phyloP scores from a whole-genome alignment of 495 filamentous ascomycete species.

The Monascus purpureus region DNA sequence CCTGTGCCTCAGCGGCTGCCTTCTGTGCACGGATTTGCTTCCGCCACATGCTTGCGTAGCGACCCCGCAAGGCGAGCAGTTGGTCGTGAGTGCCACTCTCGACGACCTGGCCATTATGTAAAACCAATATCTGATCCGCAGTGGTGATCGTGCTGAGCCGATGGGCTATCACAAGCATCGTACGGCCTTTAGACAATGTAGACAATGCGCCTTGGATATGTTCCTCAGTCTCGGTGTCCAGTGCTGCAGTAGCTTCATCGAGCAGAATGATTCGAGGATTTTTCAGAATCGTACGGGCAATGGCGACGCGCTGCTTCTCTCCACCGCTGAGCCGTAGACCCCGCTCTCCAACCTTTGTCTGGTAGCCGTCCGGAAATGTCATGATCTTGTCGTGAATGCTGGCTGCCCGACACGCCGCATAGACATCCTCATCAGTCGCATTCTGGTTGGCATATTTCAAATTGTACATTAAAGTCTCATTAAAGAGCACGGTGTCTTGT shows the following conservation, averaged over 20 bases:
- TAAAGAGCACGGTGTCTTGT: conserved; percentile 93
- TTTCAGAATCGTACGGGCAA: conserved; percentile 92
- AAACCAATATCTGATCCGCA: conserved; percentile 89
- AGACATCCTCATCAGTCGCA: conserved; percentile 77
- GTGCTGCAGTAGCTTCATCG: conserved; percentile 89
- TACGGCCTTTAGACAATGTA: conserved; percentile 68
- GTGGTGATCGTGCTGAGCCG: conserved; percentile 87
- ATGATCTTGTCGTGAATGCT: conserved; percentile 95
- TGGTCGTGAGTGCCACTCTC: conserved; percentile 83
- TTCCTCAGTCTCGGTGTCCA: conserved; percentile 92
- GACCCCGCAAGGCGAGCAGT: conserved; percentile 59
- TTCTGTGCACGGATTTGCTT: conserved; percentile 85
- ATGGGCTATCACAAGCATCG: conserved; percentile 75
- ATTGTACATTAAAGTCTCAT: conserved; percentile 95
- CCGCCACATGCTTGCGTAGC: conserved; percentile 88
- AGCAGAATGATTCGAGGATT: conserved; percentile 91
- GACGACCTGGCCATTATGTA: conserved; percentile 68
- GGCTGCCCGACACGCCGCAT: conserved; percentile 77
- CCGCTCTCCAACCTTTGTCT: conserved; percentile 88
- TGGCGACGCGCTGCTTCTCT: conserved; percentile 94
- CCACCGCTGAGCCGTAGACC: conserved; percentile 85
- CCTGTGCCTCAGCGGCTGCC: conserved; percentile 61
- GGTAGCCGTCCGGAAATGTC: conserved; percentile 81
- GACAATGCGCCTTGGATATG: conserved; percentile 81
- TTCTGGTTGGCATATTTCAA: conserved; percentile 82